These are phyloP conservation scores for Xerocomellus chrysenteron DNA, from an alignment of 768 basidiomycete species.

Conservation along the genomic window DNA sequence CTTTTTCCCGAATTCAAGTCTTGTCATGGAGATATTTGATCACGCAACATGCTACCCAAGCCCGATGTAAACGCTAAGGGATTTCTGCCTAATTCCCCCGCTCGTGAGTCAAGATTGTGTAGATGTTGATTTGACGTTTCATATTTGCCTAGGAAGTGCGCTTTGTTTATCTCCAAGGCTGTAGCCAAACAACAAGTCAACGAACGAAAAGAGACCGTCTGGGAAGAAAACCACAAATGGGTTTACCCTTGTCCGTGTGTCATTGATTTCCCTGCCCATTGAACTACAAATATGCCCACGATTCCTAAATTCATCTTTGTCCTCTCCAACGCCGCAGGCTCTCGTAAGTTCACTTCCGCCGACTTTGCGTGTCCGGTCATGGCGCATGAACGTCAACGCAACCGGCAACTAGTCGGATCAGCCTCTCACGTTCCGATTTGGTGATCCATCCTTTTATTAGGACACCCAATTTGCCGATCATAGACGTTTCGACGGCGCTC, in stretches of 20 bases:
- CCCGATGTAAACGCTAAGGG: background rate
- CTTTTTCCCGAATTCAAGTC: conserved; percentile 8
- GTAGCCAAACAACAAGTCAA: conserved; percentile 13
- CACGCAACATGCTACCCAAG: background rate
- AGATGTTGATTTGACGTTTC: conserved; percentile 8
- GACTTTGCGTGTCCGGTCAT: background rate
- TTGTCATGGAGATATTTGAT: conserved; percentile 11
- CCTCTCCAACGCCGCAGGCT: background rate
- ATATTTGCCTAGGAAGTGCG: background rate
- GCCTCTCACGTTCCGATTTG: background rate
- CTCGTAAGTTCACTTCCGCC: background rate
- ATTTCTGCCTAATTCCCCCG: conserved; percentile 1
- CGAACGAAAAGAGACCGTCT: background rate
- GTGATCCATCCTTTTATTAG: conserved; percentile 16
- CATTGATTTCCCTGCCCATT: background rate
- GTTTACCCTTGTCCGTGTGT: background rate
- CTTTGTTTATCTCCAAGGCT: conserved; percentile 16
- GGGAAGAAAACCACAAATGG: background rate
- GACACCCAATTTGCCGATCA: background rate
- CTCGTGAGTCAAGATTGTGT: conserved; percentile 13
- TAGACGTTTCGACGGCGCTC: background rate
- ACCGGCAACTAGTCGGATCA: conserved; percentile 11
- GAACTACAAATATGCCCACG: background rate
- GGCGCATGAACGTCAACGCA: background rate
- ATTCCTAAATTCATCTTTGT: background rate